Evolutionary conservation across 2,329 filamentous ascomycete species (phyloP), one percentile per base, ranked within the genome.

Genomic region (Sporothrix brunneoviolacea): DNA sequence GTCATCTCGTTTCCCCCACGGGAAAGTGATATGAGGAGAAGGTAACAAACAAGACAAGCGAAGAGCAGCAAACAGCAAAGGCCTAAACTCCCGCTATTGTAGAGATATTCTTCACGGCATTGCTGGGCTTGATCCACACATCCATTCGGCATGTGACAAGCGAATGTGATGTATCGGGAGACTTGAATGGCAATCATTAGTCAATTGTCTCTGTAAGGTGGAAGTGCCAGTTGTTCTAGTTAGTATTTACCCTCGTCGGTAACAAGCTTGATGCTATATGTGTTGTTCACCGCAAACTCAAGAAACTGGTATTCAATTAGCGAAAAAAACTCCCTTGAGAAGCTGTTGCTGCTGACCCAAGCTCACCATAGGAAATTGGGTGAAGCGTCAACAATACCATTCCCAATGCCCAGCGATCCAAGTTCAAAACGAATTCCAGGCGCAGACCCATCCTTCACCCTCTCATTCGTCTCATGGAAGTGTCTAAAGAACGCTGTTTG

Each of bases 391-490:
- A 58, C 51, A 45, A 53, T 53, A 15, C 55, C 55, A 35, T 52
- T 55, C 22, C 38, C 46, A 15, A 57, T 71, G 15, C 75, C 72
- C 8, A 82, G 66, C 0, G 76, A 72, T 12, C 76, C 68, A 19
- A 81, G 65, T 37, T 73, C 69, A 41, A 78, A 69, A 37, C 67
- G 66, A 45, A 28, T 49, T 12, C 69, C 71, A n/a, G 64, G 60
- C 2, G 70, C 48, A 0, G 60, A 63, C 7, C 75, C 75, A 4
- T 63, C 55, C 10, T 62, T 60, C 44, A 83, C 79, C 18, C 62
- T 64, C 13, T 71, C 68, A 55, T 83, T 83, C 59, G 82, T 76
- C 15, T 72, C 62, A 52, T 80, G 65, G 58, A 83, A 77, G 58
- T 77, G 77, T 10, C 69, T 65, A 19, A 72, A 70, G 55, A 81